Evolutionary conservation across 176 grass and related monocot genomes (phyloP).

Genomic region (Alloteropsis semialata): DNA sequence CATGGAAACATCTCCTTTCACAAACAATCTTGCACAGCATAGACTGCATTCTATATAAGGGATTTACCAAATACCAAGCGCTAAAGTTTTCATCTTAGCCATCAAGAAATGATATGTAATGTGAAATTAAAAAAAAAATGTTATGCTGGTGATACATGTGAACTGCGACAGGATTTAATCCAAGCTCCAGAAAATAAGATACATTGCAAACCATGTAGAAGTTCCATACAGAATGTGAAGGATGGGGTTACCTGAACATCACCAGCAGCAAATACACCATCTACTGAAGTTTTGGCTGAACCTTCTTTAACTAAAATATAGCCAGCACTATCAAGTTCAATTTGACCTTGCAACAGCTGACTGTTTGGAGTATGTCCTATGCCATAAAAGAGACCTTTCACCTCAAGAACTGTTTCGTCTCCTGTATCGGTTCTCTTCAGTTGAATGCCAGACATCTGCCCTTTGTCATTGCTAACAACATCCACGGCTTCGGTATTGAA

Average conservation of each 20-base stretch:
- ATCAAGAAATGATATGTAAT: slow-evolving; percentile 5
- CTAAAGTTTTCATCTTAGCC: background rate
- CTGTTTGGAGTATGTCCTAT: slow-evolving; percentile 98
- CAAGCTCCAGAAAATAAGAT: background rate
- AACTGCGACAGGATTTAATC: slow-evolving; percentile 10
- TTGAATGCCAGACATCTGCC: slow-evolving; percentile 89
- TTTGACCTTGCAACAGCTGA: slow-evolving; percentile 81
- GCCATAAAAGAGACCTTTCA: slow-evolving; percentile 97
- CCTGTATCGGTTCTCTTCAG: slow-evolving; percentile 61
- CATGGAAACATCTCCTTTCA: slow-evolving; percentile 17
- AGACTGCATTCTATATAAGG: background rate
- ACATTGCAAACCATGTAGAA: slow-evolving; percentile 8
- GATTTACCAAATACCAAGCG: slow-evolving; percentile 5
- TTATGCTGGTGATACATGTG: background rate
- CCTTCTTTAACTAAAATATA: slow-evolving; percentile 88
- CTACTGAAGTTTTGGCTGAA: slow-evolving; percentile 78
- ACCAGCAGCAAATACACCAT: slow-evolving; percentile 99
- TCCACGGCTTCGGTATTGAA: slow-evolving; percentile 90
- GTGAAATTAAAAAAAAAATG: slow-evolving; percentile 5
- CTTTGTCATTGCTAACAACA: slow-evolving; percentile 82
- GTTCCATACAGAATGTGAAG: background rate
- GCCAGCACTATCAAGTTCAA: slow-evolving; percentile 77
- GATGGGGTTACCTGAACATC: slow-evolving; percentile 82
- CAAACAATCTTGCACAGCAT: background rate
- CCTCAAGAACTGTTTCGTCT: slow-evolving; percentile 70